Percentiles rank a stretch among this genome's conserved stretches.
Evolutionary conservation across 768 basidiomycete genomes (phyloP).

Genomic region (Sarcomyxa edulis): DNA sequence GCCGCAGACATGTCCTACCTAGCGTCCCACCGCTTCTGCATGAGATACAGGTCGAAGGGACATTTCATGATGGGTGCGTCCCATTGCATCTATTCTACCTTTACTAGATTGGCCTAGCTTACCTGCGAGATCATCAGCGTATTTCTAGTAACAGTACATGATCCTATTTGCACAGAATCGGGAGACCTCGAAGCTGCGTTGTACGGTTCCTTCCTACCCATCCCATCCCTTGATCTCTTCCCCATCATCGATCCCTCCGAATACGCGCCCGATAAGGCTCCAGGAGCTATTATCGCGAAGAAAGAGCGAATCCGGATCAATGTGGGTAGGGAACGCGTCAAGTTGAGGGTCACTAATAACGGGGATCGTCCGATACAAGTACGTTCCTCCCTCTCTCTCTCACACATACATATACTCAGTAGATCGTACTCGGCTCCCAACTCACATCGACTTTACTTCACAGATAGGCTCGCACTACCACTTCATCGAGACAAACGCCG

Average conservation of each 20-base stretch:
- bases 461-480: constrained; percentile 94
- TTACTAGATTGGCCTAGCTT: not conserved
- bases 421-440: too few species aligned
- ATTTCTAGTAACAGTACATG: constrained; percentile 96
- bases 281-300: constrained; percentile 73
- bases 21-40: constrained; percentile 71
- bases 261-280: constrained; percentile 49
- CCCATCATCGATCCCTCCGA: constrained; percentile 43
- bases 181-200: constrained; percentile 81
- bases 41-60: constrained; percentile 93
- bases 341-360: constrained; percentile 77
- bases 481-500: constrained; percentile 85
- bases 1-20: constrained; percentile 83
- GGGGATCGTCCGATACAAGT: constrained; percentile 95
- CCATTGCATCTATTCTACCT: constrained; percentile 1
- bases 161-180: constrained; percentile 82
- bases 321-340: constrained; percentile 60
- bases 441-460: constrained; percentile 8
- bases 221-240: constrained; percentile 65
- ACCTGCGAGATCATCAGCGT: constrained; percentile 38
- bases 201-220: constrained; percentile 91
- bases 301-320: constrained; percentile 73
- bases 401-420: not conserved
- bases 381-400: constrained; percentile 12
- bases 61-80: constrained; percentile 77